A percentile compares a stretch with the other conserved stretches of the same genome.
Conservation (phyloP, 2,329 filamentous ascomycete species). For the Metarhizium humberi region DNA sequence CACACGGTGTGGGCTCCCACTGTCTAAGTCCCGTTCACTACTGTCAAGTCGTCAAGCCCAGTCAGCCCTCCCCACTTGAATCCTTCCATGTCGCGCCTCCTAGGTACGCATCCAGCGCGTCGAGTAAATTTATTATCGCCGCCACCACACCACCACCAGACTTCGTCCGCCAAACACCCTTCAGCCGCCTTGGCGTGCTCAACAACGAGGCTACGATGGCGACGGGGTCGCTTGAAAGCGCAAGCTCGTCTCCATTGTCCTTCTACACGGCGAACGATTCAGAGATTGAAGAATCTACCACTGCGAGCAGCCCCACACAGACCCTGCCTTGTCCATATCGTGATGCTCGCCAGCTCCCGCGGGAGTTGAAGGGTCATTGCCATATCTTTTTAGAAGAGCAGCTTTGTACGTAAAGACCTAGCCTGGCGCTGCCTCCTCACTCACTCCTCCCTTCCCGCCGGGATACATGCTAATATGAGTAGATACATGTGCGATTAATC, state of each 20-base stretch:
- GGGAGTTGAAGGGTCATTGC: conserved; percentile 55
- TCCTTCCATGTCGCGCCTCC: not conserved
- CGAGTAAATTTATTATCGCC: not conserved
- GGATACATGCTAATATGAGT: not conserved
- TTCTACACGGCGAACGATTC: conserved; percentile 26
- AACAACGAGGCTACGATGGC: conserved; percentile 6
- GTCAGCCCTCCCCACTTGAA: too few relatives aligned
- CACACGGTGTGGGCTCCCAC: too few relatives aligned
- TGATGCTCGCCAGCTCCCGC: conserved; percentile 45
- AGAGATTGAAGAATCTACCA: conserved; percentile 20
- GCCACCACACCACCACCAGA: not conserved
- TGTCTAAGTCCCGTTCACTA: too few relatives aligned
- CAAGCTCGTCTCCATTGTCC: conserved; percentile 22
- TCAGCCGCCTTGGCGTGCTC: not conserved
- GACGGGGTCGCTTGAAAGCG: conserved; percentile 10
- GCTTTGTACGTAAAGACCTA: conserved; percentile 42
- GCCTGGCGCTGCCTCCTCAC: not conserved
- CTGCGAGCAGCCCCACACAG: conserved; percentile 25
- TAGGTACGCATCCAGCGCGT: not conserved
- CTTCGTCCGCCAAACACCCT: not conserved
- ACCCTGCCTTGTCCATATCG: conserved; percentile 34
- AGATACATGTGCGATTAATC: conserved; percentile 42
- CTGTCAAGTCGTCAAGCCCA: too few relatives aligned
- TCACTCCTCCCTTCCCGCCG: not conserved
- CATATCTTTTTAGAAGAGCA: conserved; percentile 69